phyloP scores from a whole-genome alignment of 176 grass and related monocot genomes.

The Dendrocalamus sinicus region DNA sequence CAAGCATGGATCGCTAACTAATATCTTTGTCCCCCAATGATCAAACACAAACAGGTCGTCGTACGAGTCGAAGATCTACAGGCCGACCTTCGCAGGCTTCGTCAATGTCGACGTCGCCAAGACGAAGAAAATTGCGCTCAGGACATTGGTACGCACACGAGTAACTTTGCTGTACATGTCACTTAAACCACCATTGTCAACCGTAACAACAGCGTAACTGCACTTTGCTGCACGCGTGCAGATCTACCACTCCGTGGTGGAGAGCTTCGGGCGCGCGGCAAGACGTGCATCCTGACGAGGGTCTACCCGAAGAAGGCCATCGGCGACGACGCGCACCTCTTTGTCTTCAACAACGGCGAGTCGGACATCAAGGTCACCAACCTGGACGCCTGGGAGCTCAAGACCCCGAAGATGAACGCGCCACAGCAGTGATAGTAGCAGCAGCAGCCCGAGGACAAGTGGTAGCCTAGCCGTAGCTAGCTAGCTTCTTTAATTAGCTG shows the following conservation, averaged over 20 bases:
- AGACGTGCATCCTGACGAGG: slow-evolving; percentile 57
- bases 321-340: slow-evolving; percentile 46
- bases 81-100: slow-evolving; percentile 62
- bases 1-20: neutral
- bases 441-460: neutral
- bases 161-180: neutral
- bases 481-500: slow-evolving; percentile 19
- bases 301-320: slow-evolving; percentile 54
- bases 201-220: neutral
- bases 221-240: neutral
- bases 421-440: slow-evolving; percentile 34
- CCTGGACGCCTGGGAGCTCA: slow-evolving; percentile 63
- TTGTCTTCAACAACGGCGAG: slow-evolving; percentile 61
- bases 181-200: neutral
- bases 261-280: slow-evolving; percentile 59
- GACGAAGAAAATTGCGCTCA: slow-evolving; percentile 24
- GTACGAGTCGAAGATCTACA: slow-evolving; percentile 28
- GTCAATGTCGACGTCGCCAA: slow-evolving; percentile 43
- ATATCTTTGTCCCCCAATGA: neutral
- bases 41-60: slow-evolving; percentile 11
- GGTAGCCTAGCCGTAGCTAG: neutral
- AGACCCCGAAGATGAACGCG: slow-evolving; percentile 45
- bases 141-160: slow-evolving; percentile 33
- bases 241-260: slow-evolving; percentile 63
- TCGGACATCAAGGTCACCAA: slow-evolving; percentile 37